Percentiles rank a stretch among this genome's conserved stretches.
These are phyloP conservation scores for Botrytis sinoallii DNA, from an alignment of 2,329 filamentous ascomycete genomes.

Conservation along the genomic window DNA sequence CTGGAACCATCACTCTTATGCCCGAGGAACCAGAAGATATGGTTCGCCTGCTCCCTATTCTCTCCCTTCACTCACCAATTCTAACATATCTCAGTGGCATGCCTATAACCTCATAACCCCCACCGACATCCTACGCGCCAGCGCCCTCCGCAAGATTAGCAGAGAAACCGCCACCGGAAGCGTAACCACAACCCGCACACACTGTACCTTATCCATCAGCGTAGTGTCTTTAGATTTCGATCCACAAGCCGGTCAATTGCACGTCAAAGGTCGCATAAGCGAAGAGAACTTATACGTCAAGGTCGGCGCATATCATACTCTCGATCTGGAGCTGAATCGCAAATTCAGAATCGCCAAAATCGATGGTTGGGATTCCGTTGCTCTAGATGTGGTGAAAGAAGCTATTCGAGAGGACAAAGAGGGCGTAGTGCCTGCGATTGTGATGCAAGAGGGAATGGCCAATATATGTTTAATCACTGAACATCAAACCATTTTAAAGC, in stretches of 20 bases:
- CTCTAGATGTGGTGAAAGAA: constrained; percentile 72
- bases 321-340: constrained; percentile 82
- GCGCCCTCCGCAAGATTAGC: constrained; percentile 64
- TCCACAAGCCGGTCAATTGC: constrained; percentile 62
- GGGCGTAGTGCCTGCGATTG: constrained; percentile 81
- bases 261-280: constrained; percentile 63
- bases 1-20: constrained; percentile 61
- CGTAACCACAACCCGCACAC: constrained; percentile 60
- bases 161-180: constrained; percentile 56
- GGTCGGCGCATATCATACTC: constrained; percentile 65
- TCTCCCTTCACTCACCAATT: not conserved
- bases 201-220: constrained; percentile 61
- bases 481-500: constrained; percentile 72
- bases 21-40: constrained; percentile 76
- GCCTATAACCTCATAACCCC: constrained; percentile 70
- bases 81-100: constrained; percentile 55
- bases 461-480: constrained; percentile 82
- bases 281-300: constrained; percentile 66
- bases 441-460: constrained; percentile 86
- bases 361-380: constrained; percentile 86
- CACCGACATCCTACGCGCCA: constrained; percentile 61
- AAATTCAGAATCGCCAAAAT: constrained; percentile 87
- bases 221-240: constrained; percentile 69
- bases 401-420: constrained; percentile 75
- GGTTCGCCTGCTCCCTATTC: constrained; percentile 44